A percentile compares a stretch with the other conserved stretches of the same genome.
Conservation (phyloP, 352 stramenopile species). For the Phytophthora foliorum region DNA sequence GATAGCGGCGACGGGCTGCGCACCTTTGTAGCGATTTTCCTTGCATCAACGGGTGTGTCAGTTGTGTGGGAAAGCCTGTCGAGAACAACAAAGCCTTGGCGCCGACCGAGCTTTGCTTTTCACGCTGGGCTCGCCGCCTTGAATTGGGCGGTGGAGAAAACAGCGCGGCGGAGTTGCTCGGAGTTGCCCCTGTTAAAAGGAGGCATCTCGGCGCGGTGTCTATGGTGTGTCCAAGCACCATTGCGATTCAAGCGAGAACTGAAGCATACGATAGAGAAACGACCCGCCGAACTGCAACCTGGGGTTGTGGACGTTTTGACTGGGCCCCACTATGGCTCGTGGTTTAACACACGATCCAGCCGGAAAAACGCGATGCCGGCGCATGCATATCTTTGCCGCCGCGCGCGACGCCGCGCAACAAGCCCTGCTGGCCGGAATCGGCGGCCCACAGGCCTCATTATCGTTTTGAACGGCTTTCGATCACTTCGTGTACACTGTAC, state of each 20-base stretch:
- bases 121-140: neutral
- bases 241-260: conserved; percentile 28
- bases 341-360: conserved; percentile 33
- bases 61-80: neutral
- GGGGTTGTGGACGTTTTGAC: conserved; percentile 22
- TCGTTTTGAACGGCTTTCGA: conserved; percentile 30
- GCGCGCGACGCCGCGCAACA: conserved; percentile 12
- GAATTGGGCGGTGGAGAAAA: conserved; percentile 16
- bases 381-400: conserved; percentile 62
- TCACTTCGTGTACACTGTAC: conserved; percentile 5
- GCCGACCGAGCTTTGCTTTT: neutral
- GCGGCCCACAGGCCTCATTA: conserved; percentile 30
- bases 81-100: neutral
- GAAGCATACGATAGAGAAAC: conserved; percentile 34
- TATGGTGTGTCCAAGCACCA: conserved; percentile 33
- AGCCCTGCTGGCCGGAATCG: neutral
- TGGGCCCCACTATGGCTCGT: conserved; percentile 18
- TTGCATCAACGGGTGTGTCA: neutral
- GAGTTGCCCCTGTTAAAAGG: conserved; percentile 33
- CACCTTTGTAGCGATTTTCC: conserved; percentile 21
- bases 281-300: conserved; percentile 28
- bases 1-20: neutral
- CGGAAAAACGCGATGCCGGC: conserved; percentile 12
- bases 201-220: conserved; percentile 4
- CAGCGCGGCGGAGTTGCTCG: conserved; percentile 5